Evolutionary conservation across 1,284 basidiomycete genomes (phyloP).

Genomic region (Puccinia brachypodii): DNA sequence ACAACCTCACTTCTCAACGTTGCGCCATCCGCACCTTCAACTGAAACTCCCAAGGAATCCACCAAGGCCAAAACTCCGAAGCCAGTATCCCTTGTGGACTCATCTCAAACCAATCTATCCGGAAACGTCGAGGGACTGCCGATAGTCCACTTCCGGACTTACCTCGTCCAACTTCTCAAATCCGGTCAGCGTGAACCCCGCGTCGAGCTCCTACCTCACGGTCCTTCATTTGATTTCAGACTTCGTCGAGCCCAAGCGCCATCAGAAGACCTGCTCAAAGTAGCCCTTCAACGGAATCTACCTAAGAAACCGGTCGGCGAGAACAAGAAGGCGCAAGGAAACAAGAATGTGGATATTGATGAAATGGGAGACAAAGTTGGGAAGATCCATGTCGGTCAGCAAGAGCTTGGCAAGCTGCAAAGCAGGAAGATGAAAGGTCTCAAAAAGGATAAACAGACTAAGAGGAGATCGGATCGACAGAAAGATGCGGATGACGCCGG

Average conservation of each 20-base stretch:
- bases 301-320: conserved; percentile 78
- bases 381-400: conserved; percentile 80
- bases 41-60: conserved; percentile 49
- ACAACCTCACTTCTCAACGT: conserved; percentile 16
- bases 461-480: neutral
- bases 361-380: conserved; percentile 97
- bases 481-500: conserved; percentile 2
- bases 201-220: conserved; percentile 82
- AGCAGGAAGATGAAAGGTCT: conserved; percentile 88
- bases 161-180: conserved; percentile 72
- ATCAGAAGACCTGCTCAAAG: conserved; percentile 75
- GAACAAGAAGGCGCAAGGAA: conserved; percentile 70
- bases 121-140: conserved; percentile 62
- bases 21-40: conserved; percentile 26
- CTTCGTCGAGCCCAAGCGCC: conserved; percentile 74
- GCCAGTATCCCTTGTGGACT: conserved; percentile 57
- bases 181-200: conserved; percentile 77
- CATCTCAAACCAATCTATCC: conserved; percentile 57
- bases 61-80: conserved; percentile 53
- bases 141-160: conserved; percentile 82
- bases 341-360: conserved; percentile 81
- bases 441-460: conserved; percentile 59
- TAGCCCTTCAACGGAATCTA: conserved; percentile 70
- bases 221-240: conserved; percentile 81
- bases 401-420: conserved; percentile 84